Percentiles rank a stretch among this genome's conserved stretches.
Evolutionary conservation across 2,329 filamentous ascomycete species (phyloP).

Genomic region (Pseudocercospora fuligena): DNA sequence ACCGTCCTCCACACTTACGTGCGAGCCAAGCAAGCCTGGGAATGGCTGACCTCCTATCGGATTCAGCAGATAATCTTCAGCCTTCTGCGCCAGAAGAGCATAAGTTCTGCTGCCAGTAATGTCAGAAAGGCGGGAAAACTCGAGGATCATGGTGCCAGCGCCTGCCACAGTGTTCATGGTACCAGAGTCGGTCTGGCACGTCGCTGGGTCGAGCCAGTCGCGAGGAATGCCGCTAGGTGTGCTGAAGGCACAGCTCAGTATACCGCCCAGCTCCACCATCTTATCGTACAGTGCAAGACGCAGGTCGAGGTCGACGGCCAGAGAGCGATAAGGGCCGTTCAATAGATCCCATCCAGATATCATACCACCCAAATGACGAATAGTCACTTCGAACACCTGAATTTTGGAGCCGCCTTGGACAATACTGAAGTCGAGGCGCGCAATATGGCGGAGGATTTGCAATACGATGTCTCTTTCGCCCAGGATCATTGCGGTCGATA

Average conservation of each 20-base stretch:
- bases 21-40: slow-evolving; percentile 39
- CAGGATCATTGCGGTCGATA: slow-evolving; percentile 35
- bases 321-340: slow-evolving; percentile 29
- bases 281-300: slow-evolving; percentile 25
- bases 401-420: slow-evolving; percentile 26
- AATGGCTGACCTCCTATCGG: slow-evolving; percentile 30
- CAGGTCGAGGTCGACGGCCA: slow-evolving; percentile 23
- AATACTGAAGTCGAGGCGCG: slow-evolving; percentile 28
- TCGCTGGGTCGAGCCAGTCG: slow-evolving; percentile 33
- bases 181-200: slow-evolving; percentile 32
- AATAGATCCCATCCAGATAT: slow-evolving; percentile 36
- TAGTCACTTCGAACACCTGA: slow-evolving; percentile 34
- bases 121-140: slow-evolving; percentile 34
- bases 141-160: slow-evolving; percentile 32
- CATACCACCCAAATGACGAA: slow-evolving; percentile 35
- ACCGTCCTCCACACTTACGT: slow-evolving; percentile 36
- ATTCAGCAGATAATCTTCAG: slow-evolving; percentile 31
- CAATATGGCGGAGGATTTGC: slow-evolving; percentile 30
- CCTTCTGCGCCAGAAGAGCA: slow-evolving; percentile 26
- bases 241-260: slow-evolving; percentile 31
- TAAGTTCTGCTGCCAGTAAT: slow-evolving; percentile 35
- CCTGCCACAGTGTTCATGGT: slow-evolving; percentile 30
- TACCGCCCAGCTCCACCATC: slow-evolving; percentile 31
- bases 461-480: slow-evolving; percentile 26
- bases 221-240: slow-evolving; percentile 31